Conservation (phyloP, 371 early-diverging fungal genomes). For the Haplosporangium sp. region DNA sequence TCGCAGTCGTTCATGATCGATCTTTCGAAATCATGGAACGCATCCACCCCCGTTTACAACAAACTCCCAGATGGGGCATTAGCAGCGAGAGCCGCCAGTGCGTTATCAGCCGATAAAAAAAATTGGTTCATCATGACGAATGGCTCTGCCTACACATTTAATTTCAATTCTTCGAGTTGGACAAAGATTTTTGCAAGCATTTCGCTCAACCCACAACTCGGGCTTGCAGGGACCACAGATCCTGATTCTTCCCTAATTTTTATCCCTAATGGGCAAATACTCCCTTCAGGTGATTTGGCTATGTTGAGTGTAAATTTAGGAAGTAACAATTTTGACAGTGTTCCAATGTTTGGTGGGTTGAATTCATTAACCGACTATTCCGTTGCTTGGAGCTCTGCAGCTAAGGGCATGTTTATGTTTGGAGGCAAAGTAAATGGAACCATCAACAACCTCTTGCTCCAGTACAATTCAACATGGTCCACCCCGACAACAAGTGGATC, state of each 20-base stretch:
- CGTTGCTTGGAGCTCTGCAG: conserved; percentile 5
- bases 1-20: conserved; percentile 14
- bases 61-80: neutral
- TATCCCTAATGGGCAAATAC: conserved; percentile 2
- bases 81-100: neutral
- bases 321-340: neutral
- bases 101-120: neutral
- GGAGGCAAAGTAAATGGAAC: neutral
- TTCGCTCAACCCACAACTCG: no score
- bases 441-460: neutral
- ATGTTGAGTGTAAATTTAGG: neutral
- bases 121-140: conserved; percentile 7
- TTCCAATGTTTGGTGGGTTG: neutral
- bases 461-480: conserved; percentile 6
- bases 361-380: neutral
- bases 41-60: neutral
- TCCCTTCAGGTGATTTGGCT: neutral
- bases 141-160: no score
- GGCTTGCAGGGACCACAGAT: no score
- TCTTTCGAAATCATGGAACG: conserved; percentile 17
- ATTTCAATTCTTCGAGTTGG: no score
- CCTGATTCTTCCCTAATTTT: no score
- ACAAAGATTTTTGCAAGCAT: no score
- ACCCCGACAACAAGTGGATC: neutral
- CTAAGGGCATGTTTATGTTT: neutral